phyloP scores from a whole-genome alignment of 192 early-diverging fungal genomes.

The Backusella tarrabulga region DNA sequence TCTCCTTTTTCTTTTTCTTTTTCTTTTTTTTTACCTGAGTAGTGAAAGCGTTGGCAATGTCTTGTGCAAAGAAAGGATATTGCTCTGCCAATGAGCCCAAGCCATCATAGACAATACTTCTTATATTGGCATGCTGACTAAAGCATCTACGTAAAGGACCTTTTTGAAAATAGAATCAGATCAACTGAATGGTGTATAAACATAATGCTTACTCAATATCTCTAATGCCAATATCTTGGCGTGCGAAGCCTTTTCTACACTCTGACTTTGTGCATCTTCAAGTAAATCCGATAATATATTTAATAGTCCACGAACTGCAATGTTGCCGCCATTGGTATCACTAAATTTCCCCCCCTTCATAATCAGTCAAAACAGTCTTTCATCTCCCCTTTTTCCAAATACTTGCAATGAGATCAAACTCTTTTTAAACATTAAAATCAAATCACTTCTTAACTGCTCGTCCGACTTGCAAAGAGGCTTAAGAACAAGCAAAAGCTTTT shows the following conservation, averaged over 20 bases:
- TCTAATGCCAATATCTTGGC: slow-evolving; percentile 38
- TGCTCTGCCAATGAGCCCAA: slow-evolving; percentile 47
- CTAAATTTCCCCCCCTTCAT: slow-evolving; percentile 13
- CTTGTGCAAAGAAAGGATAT: slow-evolving; percentile 30
- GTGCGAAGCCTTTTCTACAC: slow-evolving; percentile 9
- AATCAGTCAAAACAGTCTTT: neutral
- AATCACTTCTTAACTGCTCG: slow-evolving; percentile 52
- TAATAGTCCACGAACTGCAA: slow-evolving; percentile 62
- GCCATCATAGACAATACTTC: slow-evolving; percentile 53
- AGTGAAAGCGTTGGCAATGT: slow-evolving; percentile 52
- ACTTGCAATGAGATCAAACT: slow-evolving; percentile 62
- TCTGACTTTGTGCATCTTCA: slow-evolving; percentile 16
- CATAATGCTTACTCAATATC: slow-evolving; percentile 37
- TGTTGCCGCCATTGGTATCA: slow-evolving; percentile 56
- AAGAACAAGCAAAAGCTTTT: slow-evolving; percentile 53
- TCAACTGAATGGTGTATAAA: neutral
- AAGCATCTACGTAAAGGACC: slow-evolving; percentile 68
- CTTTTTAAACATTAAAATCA: slow-evolving; percentile 71
- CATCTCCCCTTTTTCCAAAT: neutral
- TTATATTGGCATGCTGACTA: slow-evolving; percentile 65
- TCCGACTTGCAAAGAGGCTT: slow-evolving; percentile 54
- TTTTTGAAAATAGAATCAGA: slow-evolving; percentile 4
- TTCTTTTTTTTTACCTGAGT: slow-evolving; percentile 38
- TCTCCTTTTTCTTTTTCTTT: neutral
- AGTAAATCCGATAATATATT: slow-evolving; percentile 41